These are phyloP conservation scores for Pascua sp. DNA, from an alignment of 1,284 basidiomycete genomes.

Conservation along the genomic window DNA sequence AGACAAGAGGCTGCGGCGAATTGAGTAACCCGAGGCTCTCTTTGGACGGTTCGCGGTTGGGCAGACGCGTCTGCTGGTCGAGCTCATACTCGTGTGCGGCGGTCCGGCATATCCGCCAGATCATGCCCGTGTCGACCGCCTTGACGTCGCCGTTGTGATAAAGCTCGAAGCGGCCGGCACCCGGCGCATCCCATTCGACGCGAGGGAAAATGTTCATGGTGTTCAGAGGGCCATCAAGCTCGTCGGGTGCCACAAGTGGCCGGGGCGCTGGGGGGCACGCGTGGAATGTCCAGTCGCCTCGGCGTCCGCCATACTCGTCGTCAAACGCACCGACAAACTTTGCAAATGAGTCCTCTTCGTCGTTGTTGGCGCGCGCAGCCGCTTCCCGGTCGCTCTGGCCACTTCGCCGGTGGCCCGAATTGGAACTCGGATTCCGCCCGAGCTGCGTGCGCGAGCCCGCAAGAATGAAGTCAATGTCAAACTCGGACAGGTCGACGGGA, in stretches of 20 bases:
- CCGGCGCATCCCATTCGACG: conserved; percentile 43
- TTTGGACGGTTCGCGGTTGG: too few species aligned
- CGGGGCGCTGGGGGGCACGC: conserved; percentile 19
- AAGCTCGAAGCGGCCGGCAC: conserved; percentile 44
- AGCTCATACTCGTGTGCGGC: conserved; percentile 43
- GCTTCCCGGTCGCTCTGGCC: background rate
- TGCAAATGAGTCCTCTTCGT: conserved; percentile 51
- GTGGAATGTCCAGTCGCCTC: conserved; percentile 51
- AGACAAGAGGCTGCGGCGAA: conserved; percentile 7
- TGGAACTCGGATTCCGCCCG: conserved; percentile 17
- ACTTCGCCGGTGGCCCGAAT: background rate
- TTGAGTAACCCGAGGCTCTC: background rate
- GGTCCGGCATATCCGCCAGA: conserved; percentile 35
- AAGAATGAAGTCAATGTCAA: conserved; percentile 53
- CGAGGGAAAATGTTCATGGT: conserved; percentile 10
- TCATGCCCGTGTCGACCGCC: conserved; percentile 31
- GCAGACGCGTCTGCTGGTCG: conserved; percentile 20
- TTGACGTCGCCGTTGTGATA: conserved; percentile 40
- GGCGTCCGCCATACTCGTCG: conserved; percentile 49
- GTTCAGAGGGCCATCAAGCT: background rate
- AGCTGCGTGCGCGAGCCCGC: conserved; percentile 43
- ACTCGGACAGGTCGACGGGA: conserved; percentile 50
- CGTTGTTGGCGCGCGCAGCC: conserved; percentile 20
- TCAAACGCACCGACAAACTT: conserved; percentile 52
- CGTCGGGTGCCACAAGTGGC: background rate